Evolutionary conservation across 2,329 filamentous ascomycete genomes (phyloP).

Genomic region (Neonectria hederae): DNA sequence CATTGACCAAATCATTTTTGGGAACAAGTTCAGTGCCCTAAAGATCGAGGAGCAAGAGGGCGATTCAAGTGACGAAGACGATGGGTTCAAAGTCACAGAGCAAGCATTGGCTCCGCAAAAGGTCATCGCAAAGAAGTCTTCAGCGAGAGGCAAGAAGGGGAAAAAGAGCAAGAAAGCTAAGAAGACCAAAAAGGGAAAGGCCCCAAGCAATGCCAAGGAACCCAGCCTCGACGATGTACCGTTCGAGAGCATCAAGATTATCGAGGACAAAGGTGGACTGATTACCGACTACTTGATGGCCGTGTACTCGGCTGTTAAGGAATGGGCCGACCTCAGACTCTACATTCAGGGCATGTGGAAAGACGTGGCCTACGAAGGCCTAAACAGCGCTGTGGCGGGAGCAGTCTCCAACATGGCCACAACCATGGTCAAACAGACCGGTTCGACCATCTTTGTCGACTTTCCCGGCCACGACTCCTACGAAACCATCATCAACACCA

Average conservation of each 20-base stretch:
- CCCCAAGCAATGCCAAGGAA: conserved; percentile 20
- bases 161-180: conserved; percentile 28
- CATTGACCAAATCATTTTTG: conserved; percentile 17
- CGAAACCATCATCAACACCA: conserved; percentile 52
- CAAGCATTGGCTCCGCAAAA: background rate
- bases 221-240: conserved; percentile 49
- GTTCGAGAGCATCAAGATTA: conserved; percentile 55
- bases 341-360: conserved; percentile 54
- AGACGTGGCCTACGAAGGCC: conserved; percentile 54
- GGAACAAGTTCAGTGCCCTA: conserved; percentile 32
- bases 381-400: conserved; percentile 58
- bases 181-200: conserved; percentile 18
- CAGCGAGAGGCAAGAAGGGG: conserved; percentile 17
- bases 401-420: conserved; percentile 53
- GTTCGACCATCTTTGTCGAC: conserved; percentile 53
- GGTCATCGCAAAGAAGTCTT: background rate
- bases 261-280: conserved; percentile 49
- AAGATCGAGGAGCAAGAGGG: conserved; percentile 5
- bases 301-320: conserved; percentile 48
- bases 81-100: background rate
- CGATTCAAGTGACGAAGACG: conserved; percentile 22
- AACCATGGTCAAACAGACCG: conserved; percentile 51
- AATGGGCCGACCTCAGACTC: conserved; percentile 53
- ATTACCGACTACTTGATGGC: conserved; percentile 56
- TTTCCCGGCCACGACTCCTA: conserved; percentile 57